A percentile compares a stretch with the other conserved stretches of the same genome.
Evolutionary conservation across 495 filamentous ascomycete genomes (phyloP).

Genomic region (Neurospora tetraspora): DNA sequence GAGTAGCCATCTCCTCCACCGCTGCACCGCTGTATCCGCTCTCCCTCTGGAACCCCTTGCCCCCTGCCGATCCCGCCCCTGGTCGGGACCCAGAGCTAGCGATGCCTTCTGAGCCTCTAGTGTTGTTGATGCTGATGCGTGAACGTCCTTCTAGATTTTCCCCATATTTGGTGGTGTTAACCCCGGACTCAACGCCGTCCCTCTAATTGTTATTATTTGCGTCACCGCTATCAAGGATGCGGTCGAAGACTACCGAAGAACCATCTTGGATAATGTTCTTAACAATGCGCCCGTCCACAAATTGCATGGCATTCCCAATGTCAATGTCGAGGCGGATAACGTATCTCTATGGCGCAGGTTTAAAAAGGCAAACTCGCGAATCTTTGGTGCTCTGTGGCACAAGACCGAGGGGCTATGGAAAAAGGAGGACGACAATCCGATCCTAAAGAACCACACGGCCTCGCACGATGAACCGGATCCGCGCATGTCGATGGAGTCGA

Average conservation of each 20-base stretch:
- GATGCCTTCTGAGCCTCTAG: slow-evolving; percentile 3
- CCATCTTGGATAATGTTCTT: slow-evolving; percentile 81
- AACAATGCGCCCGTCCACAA: slow-evolving; percentile 96
- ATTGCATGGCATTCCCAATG: slow-evolving; percentile 79
- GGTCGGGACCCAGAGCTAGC: background rate
- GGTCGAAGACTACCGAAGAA: slow-evolving; percentile 95
- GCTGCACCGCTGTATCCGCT: background rate
- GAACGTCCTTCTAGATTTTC: slow-evolving; percentile 60
- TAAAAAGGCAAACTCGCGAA: slow-evolving; percentile 79
- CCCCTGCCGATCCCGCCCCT: background rate
- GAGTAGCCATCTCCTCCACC: slow-evolving; percentile 29
- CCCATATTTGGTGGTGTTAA: slow-evolving; percentile 89
- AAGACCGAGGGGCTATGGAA: slow-evolving; percentile 29
- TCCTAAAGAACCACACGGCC: slow-evolving; percentile 21
- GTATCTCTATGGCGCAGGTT: slow-evolving; percentile 77
- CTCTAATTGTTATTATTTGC: slow-evolving; percentile 87
- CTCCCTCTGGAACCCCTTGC: background rate
- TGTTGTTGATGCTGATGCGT: slow-evolving; percentile 2
- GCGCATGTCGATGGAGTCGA: slow-evolving; percentile 59
- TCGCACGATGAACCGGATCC: slow-evolving; percentile 35
- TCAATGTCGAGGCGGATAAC: slow-evolving; percentile 82
- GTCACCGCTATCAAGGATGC: slow-evolving; percentile 91
- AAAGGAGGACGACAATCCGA: slow-evolving; percentile 26
- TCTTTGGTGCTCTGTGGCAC: slow-evolving; percentile 48
- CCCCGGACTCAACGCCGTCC: slow-evolving; percentile 81